Base-by-base conservation (phyloP, 768 basidiomycete genomes). In the Glaciozyma antarctica region DNA sequence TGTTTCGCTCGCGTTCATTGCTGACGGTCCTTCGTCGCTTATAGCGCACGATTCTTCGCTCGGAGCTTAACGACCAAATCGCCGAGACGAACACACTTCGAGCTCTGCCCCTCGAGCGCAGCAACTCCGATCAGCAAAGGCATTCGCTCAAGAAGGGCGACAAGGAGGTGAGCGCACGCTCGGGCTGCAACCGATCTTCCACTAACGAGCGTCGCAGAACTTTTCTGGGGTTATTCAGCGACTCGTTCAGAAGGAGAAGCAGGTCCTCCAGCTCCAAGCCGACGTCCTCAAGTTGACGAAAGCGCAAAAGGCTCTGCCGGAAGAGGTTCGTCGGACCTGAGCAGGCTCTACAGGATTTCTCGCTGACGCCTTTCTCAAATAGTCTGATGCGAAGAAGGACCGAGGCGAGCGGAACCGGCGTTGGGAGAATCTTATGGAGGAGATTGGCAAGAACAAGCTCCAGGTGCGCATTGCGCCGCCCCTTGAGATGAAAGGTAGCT, bases 231-330 rank as follows among this genome's bases (percentile, higher is more conserved):
- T 93, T 24, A 83, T 90, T 13, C 88, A 90, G 72, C 84, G 88
- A 15, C 79, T 93, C 21, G 82, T 87, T 5, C 82, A 85, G 74
- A 91, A 90, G 75, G 91, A 95, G 78, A 89, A 87, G 72, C 84
- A 91, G 75, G 87, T 90, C 2, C 74, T 83, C 3, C 83, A 85
- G 62, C 80, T 93, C 2, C 85, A 86, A 73, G 81, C 81, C 5
- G 87, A 91, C 72, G 76, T 92, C 24, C 86, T 85, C 62, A 79
- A 81, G 22, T 76, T 85, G 69, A 84, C 82, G 70, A 77, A 79
- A 7, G 81, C 84, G 74, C 83, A 82, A 74, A 75, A 71, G 30
- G 86, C 86, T 56, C 75, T 76, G 2, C 78, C 81, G 30, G 86
- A 88, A 68, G 80, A 81, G 48, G 88, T 88, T 70, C 58, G 21